Evolutionary conservation across 23 red algal species (phyloP).

Genomic region (Agarophyton chilense): DNA sequence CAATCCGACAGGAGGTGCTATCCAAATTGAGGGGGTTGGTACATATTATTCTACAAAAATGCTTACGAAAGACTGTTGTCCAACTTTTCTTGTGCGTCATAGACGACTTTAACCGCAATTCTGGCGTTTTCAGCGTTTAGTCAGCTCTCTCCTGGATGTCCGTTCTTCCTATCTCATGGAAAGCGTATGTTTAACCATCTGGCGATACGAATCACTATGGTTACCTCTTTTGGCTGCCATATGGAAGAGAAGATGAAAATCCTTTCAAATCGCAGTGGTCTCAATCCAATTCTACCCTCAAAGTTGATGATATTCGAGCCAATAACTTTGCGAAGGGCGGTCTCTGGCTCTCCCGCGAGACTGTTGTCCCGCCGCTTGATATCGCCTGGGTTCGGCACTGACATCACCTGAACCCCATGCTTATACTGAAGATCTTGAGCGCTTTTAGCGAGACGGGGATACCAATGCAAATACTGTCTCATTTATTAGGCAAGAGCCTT

Average conservation of each 20-base stretch:
- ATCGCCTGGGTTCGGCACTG: constrained; percentile 82
- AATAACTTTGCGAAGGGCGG: constrained; percentile 73
- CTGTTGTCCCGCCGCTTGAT: constrained; percentile 63
- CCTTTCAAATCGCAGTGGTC: constrained; percentile 22
- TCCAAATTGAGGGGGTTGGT: too few species aligned
- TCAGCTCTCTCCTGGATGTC: too few species aligned
- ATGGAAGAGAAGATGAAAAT: background rate
- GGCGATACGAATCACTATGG: constrained; percentile 83
- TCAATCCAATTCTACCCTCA: constrained; percentile 25
- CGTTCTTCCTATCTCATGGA: too few species aligned
- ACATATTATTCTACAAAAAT: too few species aligned
- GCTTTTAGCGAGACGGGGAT: constrained; percentile 27
- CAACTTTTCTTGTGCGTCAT: too few species aligned
- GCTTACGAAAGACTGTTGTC: too few species aligned
- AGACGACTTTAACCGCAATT: too few species aligned
- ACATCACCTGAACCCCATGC: constrained; percentile 64
- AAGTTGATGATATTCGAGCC: constrained; percentile 64
- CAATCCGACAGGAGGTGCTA: too few species aligned
- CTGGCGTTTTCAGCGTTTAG: too few species aligned
- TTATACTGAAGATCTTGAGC: constrained; percentile 47
- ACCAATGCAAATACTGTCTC: background rate
- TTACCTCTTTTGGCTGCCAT: constrained; percentile 64
- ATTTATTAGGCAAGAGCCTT: background rate
- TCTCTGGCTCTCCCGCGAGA: constrained; percentile 21
- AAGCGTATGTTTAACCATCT: too few species aligned